Evolutionary conservation across 2,329 filamentous ascomycete genomes (phyloP).

Genomic region (Ilyonectria destructans): DNA sequence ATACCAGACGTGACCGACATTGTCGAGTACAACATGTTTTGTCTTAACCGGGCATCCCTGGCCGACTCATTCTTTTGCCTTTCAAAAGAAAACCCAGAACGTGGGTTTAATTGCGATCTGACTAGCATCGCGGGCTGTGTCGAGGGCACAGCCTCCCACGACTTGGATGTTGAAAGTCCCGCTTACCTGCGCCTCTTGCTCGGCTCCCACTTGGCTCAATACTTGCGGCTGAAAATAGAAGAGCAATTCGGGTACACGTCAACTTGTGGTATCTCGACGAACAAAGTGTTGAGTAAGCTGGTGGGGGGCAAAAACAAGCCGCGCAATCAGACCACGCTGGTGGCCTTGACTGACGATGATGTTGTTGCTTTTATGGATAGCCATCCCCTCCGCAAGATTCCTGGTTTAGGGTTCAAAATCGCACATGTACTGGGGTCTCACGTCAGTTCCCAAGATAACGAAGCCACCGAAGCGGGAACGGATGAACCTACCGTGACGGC

Average conservation of each 20-base stretch:
- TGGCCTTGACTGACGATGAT: constrained; percentile 74
- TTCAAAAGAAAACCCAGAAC: constrained; percentile 79
- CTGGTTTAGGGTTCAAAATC: constrained; percentile 86
- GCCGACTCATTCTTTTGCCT: constrained; percentile 85
- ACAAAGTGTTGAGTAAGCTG: constrained; percentile 89
- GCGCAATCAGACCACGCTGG: constrained; percentile 86
- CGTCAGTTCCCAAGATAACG: constrained; percentile 58
- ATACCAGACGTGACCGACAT: constrained; percentile 84
- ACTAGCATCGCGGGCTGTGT: constrained; percentile 76
- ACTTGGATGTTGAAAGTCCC: constrained; percentile 53
- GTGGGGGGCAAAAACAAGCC: constrained; percentile 90
- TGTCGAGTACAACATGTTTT: constrained; percentile 83
- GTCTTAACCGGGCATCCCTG: constrained; percentile 79
- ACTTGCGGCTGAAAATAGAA: constrained; percentile 82
- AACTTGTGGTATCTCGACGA: constrained; percentile 90
- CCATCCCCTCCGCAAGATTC: constrained; percentile 85
- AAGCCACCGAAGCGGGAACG: constrained; percentile 50
- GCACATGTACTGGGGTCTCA: constrained; percentile 67
- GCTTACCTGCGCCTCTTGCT: constrained; percentile 77
- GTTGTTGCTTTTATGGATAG: constrained; percentile 80
- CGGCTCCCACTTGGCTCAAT: constrained; percentile 84
- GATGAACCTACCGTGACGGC: constrained; percentile 72
- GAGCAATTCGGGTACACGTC: constrained; percentile 87
- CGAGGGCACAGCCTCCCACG: constrained; percentile 48
- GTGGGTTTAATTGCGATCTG: constrained; percentile 87